Evolutionary conservation across 108 stramenopile genomes (phyloP).

Genomic region (Skeletonema tropicum): DNA sequence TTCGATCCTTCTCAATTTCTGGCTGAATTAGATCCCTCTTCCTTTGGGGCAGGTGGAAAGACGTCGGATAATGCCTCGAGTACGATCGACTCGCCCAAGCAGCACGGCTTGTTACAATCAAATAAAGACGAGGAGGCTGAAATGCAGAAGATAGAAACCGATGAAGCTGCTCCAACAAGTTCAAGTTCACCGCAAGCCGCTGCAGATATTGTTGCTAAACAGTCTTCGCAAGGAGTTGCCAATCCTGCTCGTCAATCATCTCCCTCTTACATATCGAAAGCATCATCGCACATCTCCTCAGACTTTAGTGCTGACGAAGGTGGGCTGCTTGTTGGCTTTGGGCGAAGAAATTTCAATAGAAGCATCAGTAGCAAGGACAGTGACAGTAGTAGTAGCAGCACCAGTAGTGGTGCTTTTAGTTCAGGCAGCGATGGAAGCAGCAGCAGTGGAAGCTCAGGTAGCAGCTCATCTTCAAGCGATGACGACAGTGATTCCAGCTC

Average conservation of each 20-base stretch:
- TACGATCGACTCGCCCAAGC: background rate
- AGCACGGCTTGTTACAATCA: background rate
- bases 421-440: conserved; percentile 1
- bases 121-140: background rate
- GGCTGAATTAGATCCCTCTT: background rate
- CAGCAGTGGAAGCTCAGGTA: conserved; percentile 19
- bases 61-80: background rate
- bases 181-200: background rate
- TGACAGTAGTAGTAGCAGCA: conserved; percentile 15
- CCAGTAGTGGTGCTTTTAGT: conserved; percentile 14
- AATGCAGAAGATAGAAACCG: background rate
- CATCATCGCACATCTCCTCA: conserved; percentile 28
- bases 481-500: conserved; percentile 24
- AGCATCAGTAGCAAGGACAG: conserved; percentile 20
- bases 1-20: conserved; percentile 13
- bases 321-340: conserved; percentile 51
- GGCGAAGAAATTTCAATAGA: conserved; percentile 26
- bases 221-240: background rate
- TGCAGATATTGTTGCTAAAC: background rate
- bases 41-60: background rate
- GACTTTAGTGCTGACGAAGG: conserved; percentile 34
- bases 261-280: background rate
- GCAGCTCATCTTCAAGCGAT: conserved; percentile 15
- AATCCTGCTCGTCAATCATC: conserved; percentile 1
- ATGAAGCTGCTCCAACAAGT: background rate